phyloP scores from a whole-genome alignment of 345 rosid genomes.

The Conringia planisiliqua region DNA sequence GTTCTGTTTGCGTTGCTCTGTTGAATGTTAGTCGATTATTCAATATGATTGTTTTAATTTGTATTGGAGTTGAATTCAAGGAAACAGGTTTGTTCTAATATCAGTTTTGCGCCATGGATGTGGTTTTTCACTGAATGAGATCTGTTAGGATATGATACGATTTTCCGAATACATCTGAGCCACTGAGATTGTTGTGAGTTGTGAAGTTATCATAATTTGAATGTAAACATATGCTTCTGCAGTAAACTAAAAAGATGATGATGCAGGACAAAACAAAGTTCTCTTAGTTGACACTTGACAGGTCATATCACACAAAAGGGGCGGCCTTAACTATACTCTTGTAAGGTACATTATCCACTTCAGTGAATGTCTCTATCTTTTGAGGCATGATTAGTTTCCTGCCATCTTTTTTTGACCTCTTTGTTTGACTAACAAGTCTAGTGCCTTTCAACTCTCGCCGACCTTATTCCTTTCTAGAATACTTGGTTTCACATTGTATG shows the following conservation, averaged over 20 bases:
- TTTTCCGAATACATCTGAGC: not conserved
- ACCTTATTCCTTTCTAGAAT: not conserved
- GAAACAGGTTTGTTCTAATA: not conserved
- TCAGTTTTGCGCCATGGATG: not conserved
- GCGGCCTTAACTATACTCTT: not conserved
- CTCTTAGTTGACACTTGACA: not conserved
- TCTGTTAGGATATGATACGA: not conserved
- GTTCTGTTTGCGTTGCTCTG: not conserved
- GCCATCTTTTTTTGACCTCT: not conserved
- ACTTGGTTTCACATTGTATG: not conserved
- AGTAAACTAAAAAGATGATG: not conserved
- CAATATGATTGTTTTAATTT: not conserved
- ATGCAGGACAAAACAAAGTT: not conserved
- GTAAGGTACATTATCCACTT: not conserved
- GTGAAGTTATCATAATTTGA: not conserved
- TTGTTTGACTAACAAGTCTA: not conserved
- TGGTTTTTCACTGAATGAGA: not conserved
- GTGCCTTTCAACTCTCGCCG: not conserved
- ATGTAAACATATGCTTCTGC: not conserved
- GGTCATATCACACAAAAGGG: not conserved
- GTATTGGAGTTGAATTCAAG: not conserved
- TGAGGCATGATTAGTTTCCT: not conserved
- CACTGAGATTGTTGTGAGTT: conserved; percentile 9
- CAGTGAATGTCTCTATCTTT: not conserved
- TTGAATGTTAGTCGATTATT: not conserved